These are phyloP conservation scores for Saccharomyces hybrid DNA, from an alignment of 1,139 yeast species.

Conservation along the genomic window DNA sequence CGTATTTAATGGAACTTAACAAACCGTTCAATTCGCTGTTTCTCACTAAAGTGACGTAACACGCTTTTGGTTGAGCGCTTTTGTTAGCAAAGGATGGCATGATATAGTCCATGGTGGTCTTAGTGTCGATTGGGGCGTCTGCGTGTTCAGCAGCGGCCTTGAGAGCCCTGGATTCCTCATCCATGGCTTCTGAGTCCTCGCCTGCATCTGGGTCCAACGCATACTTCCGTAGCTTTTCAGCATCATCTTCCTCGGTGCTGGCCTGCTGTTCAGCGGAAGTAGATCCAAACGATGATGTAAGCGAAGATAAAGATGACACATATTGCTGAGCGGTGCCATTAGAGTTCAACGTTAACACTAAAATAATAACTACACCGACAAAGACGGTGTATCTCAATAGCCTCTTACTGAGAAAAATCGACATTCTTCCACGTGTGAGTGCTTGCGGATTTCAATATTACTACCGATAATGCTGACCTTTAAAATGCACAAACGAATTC, in stretches of 20 bases:
- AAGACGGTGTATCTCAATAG: conserved; percentile 8
- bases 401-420: conserved; percentile 14
- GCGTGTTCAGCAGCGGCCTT: conserved; percentile 6
- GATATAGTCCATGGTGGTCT: conserved; percentile 8
- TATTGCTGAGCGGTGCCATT: conserved; percentile 3
- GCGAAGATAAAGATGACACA: conserved; percentile 2
- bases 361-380: conserved; percentile 4
- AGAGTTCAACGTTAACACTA: conserved; percentile 6
- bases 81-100: conserved; percentile 9
- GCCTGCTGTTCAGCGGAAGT: neutral
- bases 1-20: conserved; percentile 42
- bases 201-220: neutral
- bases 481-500: neutral
- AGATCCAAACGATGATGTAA: neutral
- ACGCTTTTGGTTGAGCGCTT: conserved; percentile 44
- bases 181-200: neutral
- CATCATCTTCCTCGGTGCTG: neutral
- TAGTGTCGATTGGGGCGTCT: conserved; percentile 1
- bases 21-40: conserved; percentile 55
- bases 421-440: conserved; percentile 5
- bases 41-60: conserved; percentile 64
- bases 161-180: conserved; percentile 1
- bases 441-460: neutral
- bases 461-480: neutral
- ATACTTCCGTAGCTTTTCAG: neutral